Percentiles rank a stretch among this genome's conserved stretches.
Conservation (phyloP, 176 grass and related monocot genomes). For the Pontederia paniculata region DNA sequence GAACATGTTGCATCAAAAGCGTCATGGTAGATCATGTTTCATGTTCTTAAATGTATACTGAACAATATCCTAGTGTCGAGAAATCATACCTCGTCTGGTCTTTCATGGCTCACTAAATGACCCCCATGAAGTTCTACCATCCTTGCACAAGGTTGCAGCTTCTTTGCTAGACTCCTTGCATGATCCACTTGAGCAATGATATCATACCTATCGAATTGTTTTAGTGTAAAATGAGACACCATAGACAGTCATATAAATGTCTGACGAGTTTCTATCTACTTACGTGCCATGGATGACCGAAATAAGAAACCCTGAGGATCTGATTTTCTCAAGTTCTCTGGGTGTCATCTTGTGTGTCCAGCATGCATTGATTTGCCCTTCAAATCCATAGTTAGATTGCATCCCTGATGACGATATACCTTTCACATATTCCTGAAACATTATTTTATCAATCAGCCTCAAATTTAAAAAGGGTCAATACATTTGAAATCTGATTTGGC, state of each 20-base stretch:
- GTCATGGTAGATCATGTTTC: too few species aligned
- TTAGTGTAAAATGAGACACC: background rate
- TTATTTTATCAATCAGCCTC: too few species aligned
- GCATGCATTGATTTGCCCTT: conserved; percentile 73
- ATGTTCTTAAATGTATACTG: too few species aligned
- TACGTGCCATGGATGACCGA: conserved; percentile 75
- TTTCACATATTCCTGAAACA: conserved; percentile 54
- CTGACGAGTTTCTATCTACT: background rate
- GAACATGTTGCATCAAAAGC: too few species aligned
- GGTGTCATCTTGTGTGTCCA: conserved; percentile 57
- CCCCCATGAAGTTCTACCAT: conserved; percentile 64
- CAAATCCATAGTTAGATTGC: conserved; percentile 64
- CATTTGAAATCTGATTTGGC: too few species aligned
- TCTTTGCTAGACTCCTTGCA: conserved; percentile 52
- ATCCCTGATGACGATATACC: conserved; percentile 52
- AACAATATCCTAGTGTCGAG: background rate
- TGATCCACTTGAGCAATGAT: conserved; percentile 55
- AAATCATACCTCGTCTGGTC: conserved; percentile 37
- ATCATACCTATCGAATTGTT: conserved; percentile 38
- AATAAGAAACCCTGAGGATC: conserved; percentile 47
- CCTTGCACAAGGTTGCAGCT: conserved; percentile 52
- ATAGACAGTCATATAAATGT: background rate
- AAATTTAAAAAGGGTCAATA: too few species aligned
- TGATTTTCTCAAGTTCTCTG: conserved; percentile 44
- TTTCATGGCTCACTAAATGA: conserved; percentile 72